Percentiles rank a stretch among this genome's conserved stretches.
These are phyloP conservation scores for Komagataella mondaviorum DNA, from an alignment of 805 yeast genomes.

Conservation along the genomic window DNA sequence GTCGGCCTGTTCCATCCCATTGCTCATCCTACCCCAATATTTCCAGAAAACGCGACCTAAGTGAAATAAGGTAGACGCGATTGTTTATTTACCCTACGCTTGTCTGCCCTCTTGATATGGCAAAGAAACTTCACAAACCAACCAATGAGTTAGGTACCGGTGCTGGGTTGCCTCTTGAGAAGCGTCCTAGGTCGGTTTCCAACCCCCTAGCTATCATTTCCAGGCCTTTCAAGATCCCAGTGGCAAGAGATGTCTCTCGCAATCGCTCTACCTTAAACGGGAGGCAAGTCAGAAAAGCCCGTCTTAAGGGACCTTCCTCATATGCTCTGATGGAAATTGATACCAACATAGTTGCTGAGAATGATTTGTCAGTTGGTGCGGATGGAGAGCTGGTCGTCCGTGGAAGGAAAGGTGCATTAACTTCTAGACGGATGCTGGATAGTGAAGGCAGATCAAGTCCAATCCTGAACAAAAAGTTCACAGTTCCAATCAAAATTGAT, in stretches of 20 bases:
- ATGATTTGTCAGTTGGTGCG: constrained; percentile 17
- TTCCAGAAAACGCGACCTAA: neutral
- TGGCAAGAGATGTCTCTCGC: constrained; percentile 16
- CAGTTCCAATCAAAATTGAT: constrained; percentile 41
- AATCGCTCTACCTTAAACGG: constrained; percentile 10
- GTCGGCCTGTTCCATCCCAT: neutral
- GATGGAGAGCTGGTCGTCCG: constrained; percentile 16
- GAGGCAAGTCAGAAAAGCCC: constrained; percentile 11
- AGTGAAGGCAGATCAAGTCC: constrained; percentile 25
- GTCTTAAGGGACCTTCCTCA: constrained; percentile 21
- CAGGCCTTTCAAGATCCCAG: constrained; percentile 61
- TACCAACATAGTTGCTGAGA: constrained; percentile 16
- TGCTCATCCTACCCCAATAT: no score
- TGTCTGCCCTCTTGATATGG: constrained; percentile 3
- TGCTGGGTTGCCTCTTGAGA: constrained; percentile 46
- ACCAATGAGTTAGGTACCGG: constrained; percentile 49
- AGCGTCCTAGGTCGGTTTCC: constrained; percentile 37
- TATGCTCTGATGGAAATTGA: constrained; percentile 24
- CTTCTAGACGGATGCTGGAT: constrained; percentile 35
- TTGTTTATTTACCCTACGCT: neutral
- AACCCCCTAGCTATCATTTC: constrained; percentile 40
- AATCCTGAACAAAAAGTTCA: constrained; percentile 34
- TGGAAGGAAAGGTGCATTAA: constrained; percentile 41
- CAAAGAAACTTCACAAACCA: constrained; percentile 21
- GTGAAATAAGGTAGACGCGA: neutral